phyloP scores from a whole-genome alignment of 78 protist species.

The Guillardia theta region DNA sequence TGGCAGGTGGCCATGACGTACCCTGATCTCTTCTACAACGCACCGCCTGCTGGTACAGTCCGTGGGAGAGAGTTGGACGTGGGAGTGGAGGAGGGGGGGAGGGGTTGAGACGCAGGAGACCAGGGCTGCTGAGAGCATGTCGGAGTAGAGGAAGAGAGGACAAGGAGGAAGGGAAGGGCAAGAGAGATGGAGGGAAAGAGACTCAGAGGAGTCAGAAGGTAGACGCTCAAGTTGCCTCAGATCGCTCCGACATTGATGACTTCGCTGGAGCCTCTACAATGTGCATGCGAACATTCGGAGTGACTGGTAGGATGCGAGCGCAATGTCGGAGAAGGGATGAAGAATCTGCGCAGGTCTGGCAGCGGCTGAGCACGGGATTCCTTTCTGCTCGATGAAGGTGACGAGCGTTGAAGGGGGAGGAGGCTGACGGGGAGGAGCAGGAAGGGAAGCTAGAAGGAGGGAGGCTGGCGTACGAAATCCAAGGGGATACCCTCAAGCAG shows the following conservation, averaged over 20 bases:
- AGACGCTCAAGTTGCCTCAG: background rate
- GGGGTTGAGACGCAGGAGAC: too few species aligned
- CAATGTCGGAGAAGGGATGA: background rate
- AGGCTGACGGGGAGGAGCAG: background rate
- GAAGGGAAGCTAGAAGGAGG: background rate
- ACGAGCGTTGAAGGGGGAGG: background rate
- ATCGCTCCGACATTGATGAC: background rate
- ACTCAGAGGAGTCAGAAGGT: background rate
- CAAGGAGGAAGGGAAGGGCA: background rate
- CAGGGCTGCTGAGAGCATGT: too few species aligned
- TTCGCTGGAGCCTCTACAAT: background rate
- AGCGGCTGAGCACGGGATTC: slow-evolving; percentile 5
- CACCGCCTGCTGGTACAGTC: background rate
- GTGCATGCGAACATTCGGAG: background rate
- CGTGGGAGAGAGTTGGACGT: too few species aligned
- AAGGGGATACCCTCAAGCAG: background rate
- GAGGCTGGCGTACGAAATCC: background rate
- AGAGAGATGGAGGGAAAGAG: background rate
- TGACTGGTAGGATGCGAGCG: background rate
- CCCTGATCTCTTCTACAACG: slow-evolving; percentile 12
- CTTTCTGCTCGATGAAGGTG: background rate
- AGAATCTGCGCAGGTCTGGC: background rate
- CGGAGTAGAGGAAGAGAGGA: too few species aligned
- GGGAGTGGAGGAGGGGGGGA: too few species aligned
- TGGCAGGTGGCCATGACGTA: background rate